A percentile compares a stretch with the other conserved stretches of the same genome.
phyloP scores from a whole-genome alignment of 192 early-diverging fungal species.

The Cladochytrium replicatum region DNA sequence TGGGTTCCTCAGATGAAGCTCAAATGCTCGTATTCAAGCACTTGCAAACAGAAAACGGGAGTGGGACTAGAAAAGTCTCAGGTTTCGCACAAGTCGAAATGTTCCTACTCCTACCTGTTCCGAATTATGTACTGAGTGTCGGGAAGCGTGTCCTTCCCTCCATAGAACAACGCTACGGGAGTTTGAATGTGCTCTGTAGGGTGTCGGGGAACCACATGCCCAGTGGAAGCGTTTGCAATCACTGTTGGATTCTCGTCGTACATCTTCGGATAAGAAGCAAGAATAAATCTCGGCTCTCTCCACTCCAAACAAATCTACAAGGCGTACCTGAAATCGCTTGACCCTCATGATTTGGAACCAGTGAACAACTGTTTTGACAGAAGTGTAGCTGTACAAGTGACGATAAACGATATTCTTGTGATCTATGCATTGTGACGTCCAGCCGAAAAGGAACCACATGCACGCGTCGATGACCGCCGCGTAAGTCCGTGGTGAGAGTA shows the following conservation, averaged over 20 bases:
- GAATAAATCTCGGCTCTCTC: no score
- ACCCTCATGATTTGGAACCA: slow-evolving; percentile 87
- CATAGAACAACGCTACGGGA: slow-evolving; percentile 86
- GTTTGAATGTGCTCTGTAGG: slow-evolving; percentile 71
- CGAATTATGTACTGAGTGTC: slow-evolving; percentile 45
- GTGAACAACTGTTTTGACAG: slow-evolving; percentile 75
- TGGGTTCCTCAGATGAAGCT: slow-evolving; percentile 44
- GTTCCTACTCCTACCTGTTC: slow-evolving; percentile 4
- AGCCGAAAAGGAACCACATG: slow-evolving; percentile 72
- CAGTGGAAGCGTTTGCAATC: slow-evolving; percentile 36
- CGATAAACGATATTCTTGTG: slow-evolving; percentile 71
- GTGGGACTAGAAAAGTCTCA: no score
- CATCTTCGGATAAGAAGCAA: slow-evolving; percentile 41
- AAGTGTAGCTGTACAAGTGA: slow-evolving; percentile 80
- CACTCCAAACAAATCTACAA: no score
- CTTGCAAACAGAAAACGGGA: slow-evolving; percentile 26
- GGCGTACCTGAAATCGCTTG: slow-evolving; percentile 72
- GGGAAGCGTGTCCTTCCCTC: slow-evolving; percentile 74
- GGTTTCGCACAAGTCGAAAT: no score
- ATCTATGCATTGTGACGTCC: slow-evolving; percentile 62
- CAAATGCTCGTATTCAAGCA: slow-evolving; percentile 69
- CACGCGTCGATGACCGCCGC: slow-evolving; percentile 64
- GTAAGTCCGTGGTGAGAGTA: slow-evolving; percentile 65
- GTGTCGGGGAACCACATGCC: slow-evolving; percentile 58
- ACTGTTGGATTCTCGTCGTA: slow-evolving; percentile 75